Base-by-base conservation (phyloP, 352 stramenopile species). In the Phytophthora capsici region DNA sequence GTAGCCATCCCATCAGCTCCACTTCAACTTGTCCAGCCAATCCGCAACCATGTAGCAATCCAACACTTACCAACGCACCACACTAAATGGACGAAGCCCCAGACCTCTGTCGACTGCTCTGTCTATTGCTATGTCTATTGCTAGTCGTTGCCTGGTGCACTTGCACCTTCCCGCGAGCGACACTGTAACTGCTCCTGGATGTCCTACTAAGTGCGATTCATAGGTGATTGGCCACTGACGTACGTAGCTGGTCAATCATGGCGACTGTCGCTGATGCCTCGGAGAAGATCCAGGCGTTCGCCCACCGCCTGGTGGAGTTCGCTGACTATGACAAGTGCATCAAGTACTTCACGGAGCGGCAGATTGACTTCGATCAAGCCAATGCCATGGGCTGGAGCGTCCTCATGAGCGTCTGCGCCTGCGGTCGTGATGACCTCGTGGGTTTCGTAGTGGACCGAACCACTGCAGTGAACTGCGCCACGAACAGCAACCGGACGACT, bases 331-430 rank as follows among this genome's bases (percentile, higher is more conserved):
- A 82, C 1, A 62, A 63, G 20, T 93, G 81, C 56, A 12, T 66
- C 49, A 82, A 85, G 64, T 94, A 81, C 55, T 88, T 94, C 28
- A 30, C 37, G 0, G 82, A 93, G 57, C 77, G 82, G 26, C 32
- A 65, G 1, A 75, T 94, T 23, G 75, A 93, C 51, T 88, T 92
- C 20, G 63, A 94, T 44, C 57, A 48, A 12, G 63, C 74, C 3
- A 93, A 90, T 44, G 72, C 47, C 13, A 66, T 77, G n/a, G 88
- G 86, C 25, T 93, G 84, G 69, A 95, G 75, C 45, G 55, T 95
- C 22, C 82, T 95, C 61, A 93, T 95, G 84, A 91, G 75, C 46
- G 81, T 86, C 46, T 91, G 86, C 45, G 81, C 83, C 26, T 87
- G 71, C 40, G 84, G 88, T 95, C 66, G 88, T 49, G 75, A 80